phyloP scores from a whole-genome alignment of 179 eudicot species.

The Silene noctiflora region DNA sequence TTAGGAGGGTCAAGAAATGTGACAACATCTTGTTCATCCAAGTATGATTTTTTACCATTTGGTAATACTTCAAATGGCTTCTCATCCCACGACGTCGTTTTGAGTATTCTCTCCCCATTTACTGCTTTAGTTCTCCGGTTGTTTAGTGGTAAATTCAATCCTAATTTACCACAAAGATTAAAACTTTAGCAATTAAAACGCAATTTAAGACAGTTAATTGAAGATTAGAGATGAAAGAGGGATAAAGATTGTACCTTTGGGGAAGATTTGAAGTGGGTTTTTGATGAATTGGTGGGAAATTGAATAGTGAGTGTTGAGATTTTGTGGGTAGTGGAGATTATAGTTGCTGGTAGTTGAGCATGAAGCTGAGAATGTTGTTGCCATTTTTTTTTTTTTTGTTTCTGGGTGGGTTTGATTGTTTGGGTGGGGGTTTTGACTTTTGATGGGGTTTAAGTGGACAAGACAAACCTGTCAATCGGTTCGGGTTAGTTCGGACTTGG shows the following conservation, averaged over 20 bases:
- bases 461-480: too few species aligned
- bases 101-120: constrained; percentile 23
- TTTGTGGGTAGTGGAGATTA: constrained; percentile 9
- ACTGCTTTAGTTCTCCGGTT: constrained; percentile 6
- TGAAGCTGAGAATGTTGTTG: constrained; percentile 25
- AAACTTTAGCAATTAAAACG: neutral
- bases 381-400: constrained; percentile 23
- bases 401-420: neutral
- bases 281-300: constrained; percentile 12
- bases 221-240: neutral
- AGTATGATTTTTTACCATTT: constrained; percentile 42
- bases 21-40: constrained; percentile 68
- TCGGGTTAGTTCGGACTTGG: too few species aligned
- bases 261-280: constrained; percentile 20
- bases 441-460: too few species aligned
- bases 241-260: constrained; percentile 22
- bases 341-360: constrained; percentile 24
- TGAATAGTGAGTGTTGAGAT: neutral
- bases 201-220: neutral
- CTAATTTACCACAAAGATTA: neutral
- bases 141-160: too few species aligned
- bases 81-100: constrained; percentile 46
- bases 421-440: constrained; percentile 6
- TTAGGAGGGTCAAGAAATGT: constrained; percentile 73
- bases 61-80: constrained; percentile 45